These are phyloP conservation scores for Neohortaea acidophila DNA, from an alignment of 495 filamentous ascomycete genomes.

Conservation along the genomic window DNA sequence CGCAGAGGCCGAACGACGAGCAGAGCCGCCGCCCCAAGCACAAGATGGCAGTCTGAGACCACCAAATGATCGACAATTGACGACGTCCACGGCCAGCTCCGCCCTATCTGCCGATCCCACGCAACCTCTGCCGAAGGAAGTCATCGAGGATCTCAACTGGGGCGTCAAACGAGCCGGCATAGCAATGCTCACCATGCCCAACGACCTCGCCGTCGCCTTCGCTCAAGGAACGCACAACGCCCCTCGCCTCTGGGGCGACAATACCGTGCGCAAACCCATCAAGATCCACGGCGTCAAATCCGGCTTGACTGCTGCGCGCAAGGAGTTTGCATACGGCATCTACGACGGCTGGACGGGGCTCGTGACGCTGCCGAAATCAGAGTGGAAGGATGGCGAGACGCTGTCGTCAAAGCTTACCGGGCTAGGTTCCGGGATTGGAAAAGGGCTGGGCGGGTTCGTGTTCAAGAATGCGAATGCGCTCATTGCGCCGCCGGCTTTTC, in stretches of 20 bases:
- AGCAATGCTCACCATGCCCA: constrained; percentile 31
- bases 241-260: constrained; percentile 43
- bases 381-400: constrained; percentile 35
- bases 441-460: constrained; percentile 58
- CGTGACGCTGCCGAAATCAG: constrained; percentile 48
- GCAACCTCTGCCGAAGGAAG: constrained; percentile 23
- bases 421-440: constrained; percentile 46
- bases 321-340: constrained; percentile 55
- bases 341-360: constrained; percentile 61
- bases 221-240: constrained; percentile 76
- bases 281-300: constrained; percentile 54
- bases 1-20: not conserved
- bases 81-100: constrained; percentile 19
- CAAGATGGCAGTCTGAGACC: not conserved
- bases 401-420: constrained; percentile 24
- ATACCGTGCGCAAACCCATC: constrained; percentile 35
- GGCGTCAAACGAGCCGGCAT: constrained; percentile 38
- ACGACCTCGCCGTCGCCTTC: constrained; percentile 57
- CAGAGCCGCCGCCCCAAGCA: not conserved
- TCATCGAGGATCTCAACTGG: constrained; percentile 31
- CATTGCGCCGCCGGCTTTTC: constrained; percentile 47
- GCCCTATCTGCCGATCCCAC: constrained; percentile 15
- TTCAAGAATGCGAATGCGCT: constrained; percentile 54
- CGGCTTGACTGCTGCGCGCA: constrained; percentile 48
- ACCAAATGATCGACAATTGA: not conserved